These are phyloP conservation scores for Scenedesmus sp. DNA, from an alignment of 163 green algal genomes.

Conservation along the genomic window DNA sequence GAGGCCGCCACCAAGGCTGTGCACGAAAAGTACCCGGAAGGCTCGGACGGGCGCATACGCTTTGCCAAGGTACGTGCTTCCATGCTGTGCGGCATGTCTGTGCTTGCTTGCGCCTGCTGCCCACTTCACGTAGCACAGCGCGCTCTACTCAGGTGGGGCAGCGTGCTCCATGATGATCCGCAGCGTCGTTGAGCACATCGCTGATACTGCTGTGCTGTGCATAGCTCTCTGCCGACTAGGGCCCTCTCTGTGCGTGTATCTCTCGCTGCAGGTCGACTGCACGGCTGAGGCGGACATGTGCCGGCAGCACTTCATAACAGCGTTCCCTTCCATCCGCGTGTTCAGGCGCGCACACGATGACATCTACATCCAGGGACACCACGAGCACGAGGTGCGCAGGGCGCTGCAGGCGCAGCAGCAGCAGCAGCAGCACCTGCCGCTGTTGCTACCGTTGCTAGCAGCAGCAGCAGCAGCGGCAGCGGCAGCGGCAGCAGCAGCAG, in stretches of 20 bases:
- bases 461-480: not conserved
- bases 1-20: constrained; percentile 89
- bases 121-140: no score
- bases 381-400: constrained; percentile 36
- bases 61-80: constrained; percentile 84
- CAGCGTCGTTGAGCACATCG: no score
- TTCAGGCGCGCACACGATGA: constrained; percentile 91
- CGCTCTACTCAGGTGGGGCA: no score
- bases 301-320: constrained; percentile 86
- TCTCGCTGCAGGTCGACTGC: constrained; percentile 88
- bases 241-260: no score
- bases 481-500: no score
- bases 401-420: no score
- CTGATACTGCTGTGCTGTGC: no score
- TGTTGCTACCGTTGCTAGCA: not conserved
- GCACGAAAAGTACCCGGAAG: constrained; percentile 89
- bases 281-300: constrained; percentile 86
- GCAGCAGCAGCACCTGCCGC: no score
- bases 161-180: no score
- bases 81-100: constrained; percentile 81
- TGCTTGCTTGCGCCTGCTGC: no score
- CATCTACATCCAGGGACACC: constrained; percentile 70
- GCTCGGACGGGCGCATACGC: constrained; percentile 84
- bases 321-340: constrained; percentile 93
- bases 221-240: no score